Evolutionary conservation across 192 early-diverging fungal genomes (phyloP), one percentile per base, ranked within the genome.

Genomic region (Coemansia sp.): DNA sequence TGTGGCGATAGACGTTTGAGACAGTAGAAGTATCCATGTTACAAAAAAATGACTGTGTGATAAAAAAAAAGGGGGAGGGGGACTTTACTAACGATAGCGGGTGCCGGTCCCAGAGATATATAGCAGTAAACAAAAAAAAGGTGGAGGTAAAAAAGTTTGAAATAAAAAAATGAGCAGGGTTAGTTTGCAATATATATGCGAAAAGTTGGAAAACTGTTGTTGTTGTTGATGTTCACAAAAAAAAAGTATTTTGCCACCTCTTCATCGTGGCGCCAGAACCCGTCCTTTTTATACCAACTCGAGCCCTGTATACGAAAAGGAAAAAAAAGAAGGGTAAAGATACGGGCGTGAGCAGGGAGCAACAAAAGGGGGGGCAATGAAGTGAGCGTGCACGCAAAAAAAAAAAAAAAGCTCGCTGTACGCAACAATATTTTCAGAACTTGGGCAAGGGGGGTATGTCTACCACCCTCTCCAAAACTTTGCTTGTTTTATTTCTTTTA

Each of bases 21-120:
- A 20, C 61, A 3, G 61, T 24, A 5, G 61, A 13, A 3, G 61
- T 63, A 24, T 63, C 61, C 61, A 63, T 63, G 38, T 18, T 41
- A 42, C n/a, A 41, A 29, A 29, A 29, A 29, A 29, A 29, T 29
- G 27, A 29, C 3, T 61, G 29, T 41, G 33, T 60, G 55, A 55
- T 22, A 22, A 44, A 36, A 44, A 67, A 54, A 29, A 29, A 0
- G 55, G 27, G 27, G 24, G 10, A 54, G 24, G 24, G 44, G 12
- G 44, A 46, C 44, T 31, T 54, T 20, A 4, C 24, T 54, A 18
- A 8, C 8, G 27, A 29, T 38, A 38, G 7, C 38, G 38, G 38
- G 38, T 2, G 38, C 38, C 38, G 38, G 38, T 38, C 38, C 38
- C 38, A 10, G 38, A 38, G 38, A 38, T 38, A 38, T 20, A 38